Evolutionary conservation across 2,329 filamentous ascomycete species (phyloP).

Genomic region (Parastagonospora nodorum): DNA sequence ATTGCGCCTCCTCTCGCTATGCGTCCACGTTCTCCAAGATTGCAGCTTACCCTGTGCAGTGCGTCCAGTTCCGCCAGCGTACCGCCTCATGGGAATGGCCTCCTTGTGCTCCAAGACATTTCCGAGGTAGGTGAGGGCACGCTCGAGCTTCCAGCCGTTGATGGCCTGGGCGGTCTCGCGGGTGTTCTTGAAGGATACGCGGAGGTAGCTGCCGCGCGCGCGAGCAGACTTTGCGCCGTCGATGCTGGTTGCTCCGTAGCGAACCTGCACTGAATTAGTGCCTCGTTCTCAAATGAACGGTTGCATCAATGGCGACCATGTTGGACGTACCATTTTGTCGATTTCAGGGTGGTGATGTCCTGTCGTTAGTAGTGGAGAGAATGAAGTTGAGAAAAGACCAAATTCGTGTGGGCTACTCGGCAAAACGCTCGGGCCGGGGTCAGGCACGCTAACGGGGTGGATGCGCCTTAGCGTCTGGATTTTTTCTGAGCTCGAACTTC

Average conservation of each 20-base stretch:
- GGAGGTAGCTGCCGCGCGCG: slow-evolving; percentile 97
- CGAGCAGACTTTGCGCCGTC: slow-evolving; percentile 73
- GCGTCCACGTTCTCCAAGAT: not conserved
- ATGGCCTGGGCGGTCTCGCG: slow-evolving; percentile 99
- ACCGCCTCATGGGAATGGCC: slow-evolving; percentile 97
- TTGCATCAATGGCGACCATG: slow-evolving; percentile 13
- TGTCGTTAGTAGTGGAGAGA: slow-evolving; percentile 36
- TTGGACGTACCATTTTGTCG: slow-evolving; percentile 50
- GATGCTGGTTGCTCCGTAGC: slow-evolving; percentile 45
- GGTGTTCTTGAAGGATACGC: slow-evolving; percentile 99
- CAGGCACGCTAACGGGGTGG: not conserved
- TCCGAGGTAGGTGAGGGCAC: slow-evolving; percentile 95
- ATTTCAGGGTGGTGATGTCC: slow-evolving; percentile 26
- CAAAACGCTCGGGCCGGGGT: slow-evolving; percentile 21
- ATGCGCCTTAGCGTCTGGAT: slow-evolving; percentile 4
- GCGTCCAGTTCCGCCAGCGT: slow-evolving; percentile 93
- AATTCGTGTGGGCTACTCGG: slow-evolving; percentile 36
- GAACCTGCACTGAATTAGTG: slow-evolving; percentile 42
- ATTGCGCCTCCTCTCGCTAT: slow-evolving; percentile 6
- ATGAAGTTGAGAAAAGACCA: slow-evolving; percentile 22
- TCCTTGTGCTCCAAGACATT: slow-evolving; percentile 97
- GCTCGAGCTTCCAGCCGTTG: slow-evolving; percentile 98
- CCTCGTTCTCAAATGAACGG: slow-evolving; percentile 17
- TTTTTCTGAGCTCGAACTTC: slow-evolving; percentile 23
- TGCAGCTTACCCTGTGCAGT: slow-evolving; percentile 89